phyloP scores from a whole-genome alignment of 2,329 filamentous ascomycete genomes.

The Monosporascus sp. region DNA sequence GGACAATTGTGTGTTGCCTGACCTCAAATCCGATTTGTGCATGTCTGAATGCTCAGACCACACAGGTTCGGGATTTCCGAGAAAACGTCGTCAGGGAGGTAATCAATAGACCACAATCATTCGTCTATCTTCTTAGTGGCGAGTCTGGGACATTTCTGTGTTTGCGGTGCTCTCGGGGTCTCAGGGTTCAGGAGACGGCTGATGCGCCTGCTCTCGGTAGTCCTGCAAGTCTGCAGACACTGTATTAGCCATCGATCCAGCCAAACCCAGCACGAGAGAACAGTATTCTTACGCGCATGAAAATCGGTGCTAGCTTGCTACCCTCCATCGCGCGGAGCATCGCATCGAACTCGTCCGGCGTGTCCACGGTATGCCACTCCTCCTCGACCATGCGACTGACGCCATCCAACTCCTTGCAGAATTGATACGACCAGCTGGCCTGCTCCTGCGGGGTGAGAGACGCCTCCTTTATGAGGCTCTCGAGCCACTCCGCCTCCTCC shows the following conservation, averaged over 20 bases:
- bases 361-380: constrained; percentile 3
- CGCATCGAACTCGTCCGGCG: constrained; percentile 4
- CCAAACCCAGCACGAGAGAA: not conserved
- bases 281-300: constrained; percentile 4
- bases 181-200: too few species aligned
- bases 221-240: constrained; percentile 4
- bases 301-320: not conserved
- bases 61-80: too few species aligned
- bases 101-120: too few species aligned
- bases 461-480: not conserved
- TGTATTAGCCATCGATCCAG: not conserved
- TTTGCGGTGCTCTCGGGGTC: not conserved
- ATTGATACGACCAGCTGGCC: constrained; percentile 7
- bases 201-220: not conserved
- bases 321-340: constrained; percentile 5
- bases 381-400: not conserved
- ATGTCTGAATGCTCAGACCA: too few species aligned
- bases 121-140: not conserved
- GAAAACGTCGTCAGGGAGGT: too few species aligned
- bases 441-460: not conserved
- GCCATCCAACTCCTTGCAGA: not conserved
- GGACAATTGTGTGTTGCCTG: too few species aligned
- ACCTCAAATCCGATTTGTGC: too few species aligned
- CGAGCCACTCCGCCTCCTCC: too few species aligned
- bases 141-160: not conserved